A percentile compares a stretch with the other conserved stretches of the same genome.
These are phyloP conservation scores for Cryoendolithus antarcticus DNA, from an alignment of 2,329 filamentous ascomycete species.

Conservation along the genomic window DNA sequence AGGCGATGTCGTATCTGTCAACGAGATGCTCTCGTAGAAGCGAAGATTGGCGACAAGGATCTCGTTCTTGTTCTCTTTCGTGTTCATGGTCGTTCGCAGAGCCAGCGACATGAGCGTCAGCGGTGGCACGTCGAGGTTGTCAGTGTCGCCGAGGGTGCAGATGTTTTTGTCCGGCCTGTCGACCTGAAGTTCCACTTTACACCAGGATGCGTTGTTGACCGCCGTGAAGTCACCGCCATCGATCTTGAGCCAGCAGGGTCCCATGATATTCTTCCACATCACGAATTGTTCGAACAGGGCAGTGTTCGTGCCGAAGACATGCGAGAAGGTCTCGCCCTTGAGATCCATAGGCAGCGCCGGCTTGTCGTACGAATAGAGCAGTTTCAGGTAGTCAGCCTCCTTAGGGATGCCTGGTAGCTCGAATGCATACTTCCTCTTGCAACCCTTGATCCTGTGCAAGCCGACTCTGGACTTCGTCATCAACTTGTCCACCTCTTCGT, in stretches of 20 bases:
- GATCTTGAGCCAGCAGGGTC: conserved; percentile 92
- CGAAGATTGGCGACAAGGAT: conserved; percentile 83
- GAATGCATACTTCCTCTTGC: conserved; percentile 86
- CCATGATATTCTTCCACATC: conserved; percentile 98
- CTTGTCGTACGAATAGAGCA: conserved; percentile 91
- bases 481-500: conserved; percentile 72
- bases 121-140: conserved; percentile 71
- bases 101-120: conserved; percentile 93
- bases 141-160: conserved; percentile 58
- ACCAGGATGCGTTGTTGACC: conserved; percentile 88
- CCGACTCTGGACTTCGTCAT: conserved; percentile 79
- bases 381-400: conserved; percentile 82
- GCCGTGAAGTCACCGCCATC: conserved; percentile 70
- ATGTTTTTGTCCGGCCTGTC: conserved; percentile 68
- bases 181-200: conserved; percentile 82
- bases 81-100: conserved; percentile 76
- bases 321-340: conserved; percentile 80
- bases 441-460: conserved; percentile 89
- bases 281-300: conserved; percentile 96
- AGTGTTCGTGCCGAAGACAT: conserved; percentile 87
- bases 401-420: conserved; percentile 78
- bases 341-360: conserved; percentile 55
- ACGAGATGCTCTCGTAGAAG: conserved; percentile 79
- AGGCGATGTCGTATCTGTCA: conserved; percentile 76
- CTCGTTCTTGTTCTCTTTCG: conserved; percentile 91